Percentiles rank a stretch among this genome's conserved stretches.
These are phyloP conservation scores for Talaromyces adpressus DNA, from an alignment of 495 filamentous ascomycete species.

Conservation along the genomic window DNA sequence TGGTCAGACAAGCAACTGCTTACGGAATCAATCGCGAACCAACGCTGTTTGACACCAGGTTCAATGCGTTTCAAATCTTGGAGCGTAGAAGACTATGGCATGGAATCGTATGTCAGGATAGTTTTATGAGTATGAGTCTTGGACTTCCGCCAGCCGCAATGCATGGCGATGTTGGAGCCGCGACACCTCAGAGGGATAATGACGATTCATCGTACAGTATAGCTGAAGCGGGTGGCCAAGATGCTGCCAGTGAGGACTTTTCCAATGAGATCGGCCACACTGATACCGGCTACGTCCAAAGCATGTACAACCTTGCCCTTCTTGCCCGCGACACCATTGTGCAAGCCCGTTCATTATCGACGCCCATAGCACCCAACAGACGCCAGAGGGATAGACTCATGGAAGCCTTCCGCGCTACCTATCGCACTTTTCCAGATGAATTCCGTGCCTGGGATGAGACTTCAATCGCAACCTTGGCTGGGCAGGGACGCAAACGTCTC, in stretches of 20 bases:
- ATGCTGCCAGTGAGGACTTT: slow-evolving; percentile 11
- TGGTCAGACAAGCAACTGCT: slow-evolving; percentile 65
- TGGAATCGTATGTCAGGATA: slow-evolving; percentile 67
- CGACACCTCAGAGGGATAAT: slow-evolving; percentile 49
- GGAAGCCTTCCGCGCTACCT: slow-evolving; percentile 52
- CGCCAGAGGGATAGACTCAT: slow-evolving; percentile 56
- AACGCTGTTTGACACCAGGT: slow-evolving; percentile 55
- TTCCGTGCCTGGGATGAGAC: slow-evolving; percentile 55
- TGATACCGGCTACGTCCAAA: slow-evolving; percentile 50
- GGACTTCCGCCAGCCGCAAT: slow-evolving; percentile 64
- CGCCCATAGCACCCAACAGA: slow-evolving; percentile 53
- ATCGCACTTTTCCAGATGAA: slow-evolving; percentile 53
- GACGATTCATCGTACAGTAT: slow-evolving; percentile 32
- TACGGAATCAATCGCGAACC: slow-evolving; percentile 71
- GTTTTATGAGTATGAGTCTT: slow-evolving; percentile 68
- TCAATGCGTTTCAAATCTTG: slow-evolving; percentile 57
- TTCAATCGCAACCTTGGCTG: slow-evolving; percentile 40
- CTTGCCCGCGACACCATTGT: slow-evolving; percentile 64
- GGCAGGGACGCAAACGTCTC: slow-evolving; percentile 43
- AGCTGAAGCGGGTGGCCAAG: slow-evolving; percentile 46
- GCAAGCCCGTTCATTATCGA: slow-evolving; percentile 55
- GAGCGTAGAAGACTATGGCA: slow-evolving; percentile 68
- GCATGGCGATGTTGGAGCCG: slow-evolving; percentile 62
- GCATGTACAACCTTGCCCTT: slow-evolving; percentile 66
- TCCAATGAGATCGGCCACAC: not conserved